Conservation (phyloP, 345 rosid genomes). For the Heritiera littoralis region DNA sequence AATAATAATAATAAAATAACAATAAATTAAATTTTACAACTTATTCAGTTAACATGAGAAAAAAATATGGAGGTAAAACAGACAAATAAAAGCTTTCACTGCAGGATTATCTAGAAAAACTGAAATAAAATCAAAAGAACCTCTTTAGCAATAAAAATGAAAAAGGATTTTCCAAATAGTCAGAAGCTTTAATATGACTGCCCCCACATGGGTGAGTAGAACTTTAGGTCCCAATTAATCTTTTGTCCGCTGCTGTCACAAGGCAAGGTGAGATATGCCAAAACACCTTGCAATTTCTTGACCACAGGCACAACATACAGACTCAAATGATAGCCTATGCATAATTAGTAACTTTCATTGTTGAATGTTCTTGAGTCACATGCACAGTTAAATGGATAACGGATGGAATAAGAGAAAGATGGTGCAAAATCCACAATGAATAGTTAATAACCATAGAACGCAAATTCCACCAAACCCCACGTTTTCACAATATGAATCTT, state of each 20-base stretch:
- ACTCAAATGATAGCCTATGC: not conserved
- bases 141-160: not conserved
- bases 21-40: too few species aligned
- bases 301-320: not conserved
- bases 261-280: not conserved
- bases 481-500: not conserved
- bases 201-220: not conserved
- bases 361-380: not conserved
- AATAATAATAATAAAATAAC: too few species aligned
- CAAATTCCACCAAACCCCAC: not conserved
- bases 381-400: not conserved
- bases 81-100: too few species aligned
- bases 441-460: not conserved
- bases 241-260: not conserved
- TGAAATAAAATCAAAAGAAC: not conserved
- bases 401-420: not conserved
- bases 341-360: not conserved
- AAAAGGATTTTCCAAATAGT: not conserved
- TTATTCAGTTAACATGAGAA: not conserved
- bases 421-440: not conserved
- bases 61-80: not conserved
- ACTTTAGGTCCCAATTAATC: not conserved
- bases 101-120: not conserved
- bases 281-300: not conserved
- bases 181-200: not conserved